Evolutionary conservation across 169 alveolate genomes (phyloP).

Genomic region (Babesia gibsoni): DNA sequence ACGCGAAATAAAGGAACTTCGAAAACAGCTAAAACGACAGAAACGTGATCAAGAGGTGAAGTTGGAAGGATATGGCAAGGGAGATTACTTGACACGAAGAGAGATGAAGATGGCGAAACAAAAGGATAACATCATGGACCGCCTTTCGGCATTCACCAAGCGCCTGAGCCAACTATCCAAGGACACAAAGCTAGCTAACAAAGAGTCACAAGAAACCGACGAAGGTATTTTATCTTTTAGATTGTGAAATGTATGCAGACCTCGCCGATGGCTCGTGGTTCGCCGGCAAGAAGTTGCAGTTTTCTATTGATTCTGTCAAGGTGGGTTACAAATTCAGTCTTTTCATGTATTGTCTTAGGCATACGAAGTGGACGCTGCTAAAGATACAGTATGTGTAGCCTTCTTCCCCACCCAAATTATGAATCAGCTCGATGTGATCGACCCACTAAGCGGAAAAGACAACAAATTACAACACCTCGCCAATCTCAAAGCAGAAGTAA

Average conservation of each 20-base stretch:
- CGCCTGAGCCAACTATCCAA: constrained; percentile 31
- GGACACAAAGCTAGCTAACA: constrained; percentile 20
- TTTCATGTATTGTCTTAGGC: constrained; percentile 1
- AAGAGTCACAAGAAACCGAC: constrained; percentile 45
- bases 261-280: constrained; percentile 68
- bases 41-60: neutral
- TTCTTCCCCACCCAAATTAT: neutral
- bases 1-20: constrained; percentile 17
- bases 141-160: constrained; percentile 44
- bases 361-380: constrained; percentile 63
- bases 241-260: neutral
- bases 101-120: neutral
- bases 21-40: neutral
- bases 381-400: constrained; percentile 39
- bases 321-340: neutral
- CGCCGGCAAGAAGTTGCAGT: constrained; percentile 54
- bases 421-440: constrained; percentile 48
- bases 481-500: constrained; percentile 22
- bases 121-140: constrained; percentile 34
- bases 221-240: constrained; percentile 20
- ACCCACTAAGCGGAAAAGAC: constrained; percentile 60
- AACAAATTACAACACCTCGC: constrained; percentile 27
- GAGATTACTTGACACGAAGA: constrained; percentile 40
- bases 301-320: constrained; percentile 56
- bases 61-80: constrained; percentile 15